Percentiles rank a stretch among this genome's conserved stretches.
Evolutionary conservation across 1,284 basidiomycete species (phyloP).

Genomic region (Trichosporon faecale): DNA sequence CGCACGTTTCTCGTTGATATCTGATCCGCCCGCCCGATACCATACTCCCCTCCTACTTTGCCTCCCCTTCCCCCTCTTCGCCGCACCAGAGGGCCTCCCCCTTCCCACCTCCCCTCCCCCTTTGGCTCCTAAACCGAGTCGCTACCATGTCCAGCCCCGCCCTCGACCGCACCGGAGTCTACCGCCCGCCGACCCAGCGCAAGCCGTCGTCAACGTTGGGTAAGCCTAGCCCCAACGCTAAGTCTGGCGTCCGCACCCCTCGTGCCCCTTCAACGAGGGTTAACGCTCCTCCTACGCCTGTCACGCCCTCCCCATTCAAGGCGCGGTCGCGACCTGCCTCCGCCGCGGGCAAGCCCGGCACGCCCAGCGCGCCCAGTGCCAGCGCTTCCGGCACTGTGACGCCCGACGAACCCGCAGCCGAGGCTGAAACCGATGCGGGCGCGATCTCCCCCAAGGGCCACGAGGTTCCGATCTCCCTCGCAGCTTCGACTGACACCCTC

Average conservation of each 20-base stretch:
- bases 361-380: background rate
- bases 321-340: background rate
- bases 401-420: background rate
- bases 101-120: slow-evolving; percentile 4
- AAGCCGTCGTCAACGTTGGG: background rate
- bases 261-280: background rate
- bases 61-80: background rate
- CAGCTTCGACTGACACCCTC: background rate
- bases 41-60: background rate
- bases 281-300: background rate
- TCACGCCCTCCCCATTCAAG: slow-evolving; percentile 4
- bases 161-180: background rate
- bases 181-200: background rate
- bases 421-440: background rate
- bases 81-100: background rate
- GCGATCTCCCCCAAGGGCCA: background rate
- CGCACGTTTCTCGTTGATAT: background rate
- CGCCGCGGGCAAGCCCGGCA: background rate
- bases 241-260: background rate
- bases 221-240: background rate
- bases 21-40: background rate
- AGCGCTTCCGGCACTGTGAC: background rate
- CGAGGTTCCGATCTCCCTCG: background rate
- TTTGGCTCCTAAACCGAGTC: background rate
- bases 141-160: background rate